Evolutionary conservation across 768 basidiomycete genomes (phyloP).

Genomic region (Rubroboletus pulcherrimus): DNA sequence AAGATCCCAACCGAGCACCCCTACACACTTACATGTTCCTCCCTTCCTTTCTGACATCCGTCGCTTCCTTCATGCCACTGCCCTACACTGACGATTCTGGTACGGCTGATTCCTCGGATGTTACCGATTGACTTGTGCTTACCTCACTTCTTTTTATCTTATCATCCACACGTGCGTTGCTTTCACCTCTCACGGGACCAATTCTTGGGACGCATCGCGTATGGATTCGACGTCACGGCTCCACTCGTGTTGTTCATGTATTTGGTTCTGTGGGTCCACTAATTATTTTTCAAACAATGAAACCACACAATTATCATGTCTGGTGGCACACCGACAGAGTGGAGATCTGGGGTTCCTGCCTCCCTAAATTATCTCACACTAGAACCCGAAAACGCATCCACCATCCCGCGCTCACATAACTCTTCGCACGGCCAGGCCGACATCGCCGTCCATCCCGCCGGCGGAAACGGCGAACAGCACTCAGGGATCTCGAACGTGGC

Average conservation of each 20-base stretch:
- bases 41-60: background rate
- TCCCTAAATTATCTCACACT: conserved; percentile 14
- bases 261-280: conserved; percentile 35
- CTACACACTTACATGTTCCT: conserved; percentile 1
- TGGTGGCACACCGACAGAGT: conserved; percentile 17
- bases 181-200: conserved; percentile 5
- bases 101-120: conserved; percentile 13
- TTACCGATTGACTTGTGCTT: conserved; percentile 15
- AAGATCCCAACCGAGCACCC: conserved; percentile 9
- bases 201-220: conserved; percentile 15
- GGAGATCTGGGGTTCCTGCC: conserved; percentile 9
- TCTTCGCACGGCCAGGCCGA: conserved; percentile 21
- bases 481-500: conserved; percentile 8
- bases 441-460: conserved; percentile 15
- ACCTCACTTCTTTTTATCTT: conserved; percentile 22
- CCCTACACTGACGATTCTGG: background rate
- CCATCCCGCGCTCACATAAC: conserved; percentile 12
- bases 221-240: background rate
- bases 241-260: conserved; percentile 23
- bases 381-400: conserved; percentile 4
- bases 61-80: background rate
- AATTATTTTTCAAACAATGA: conserved; percentile 28
- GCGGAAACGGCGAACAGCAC: conserved; percentile 10
- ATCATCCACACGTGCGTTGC: conserved; percentile 11
- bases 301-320: conserved; percentile 24